A percentile compares a stretch with the other conserved stretches of the same genome.
phyloP scores from a whole-genome alignment of 2,329 filamentous ascomycete species.

The Epichloe sibirici region DNA sequence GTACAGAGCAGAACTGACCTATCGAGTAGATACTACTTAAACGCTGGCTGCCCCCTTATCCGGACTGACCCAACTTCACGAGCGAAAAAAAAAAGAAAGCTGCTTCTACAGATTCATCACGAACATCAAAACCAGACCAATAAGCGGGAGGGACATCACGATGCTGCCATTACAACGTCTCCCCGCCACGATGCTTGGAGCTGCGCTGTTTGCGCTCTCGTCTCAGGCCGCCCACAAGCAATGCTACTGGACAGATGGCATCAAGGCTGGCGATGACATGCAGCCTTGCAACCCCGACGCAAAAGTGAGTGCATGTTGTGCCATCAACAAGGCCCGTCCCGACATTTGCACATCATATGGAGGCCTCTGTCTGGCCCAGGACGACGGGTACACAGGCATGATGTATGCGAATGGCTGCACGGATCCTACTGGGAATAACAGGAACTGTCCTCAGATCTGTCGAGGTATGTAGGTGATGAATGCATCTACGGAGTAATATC shows the following conservation, averaged over 20 bases:
- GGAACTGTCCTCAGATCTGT: slow-evolving; percentile 11
- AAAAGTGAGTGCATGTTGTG: slow-evolving; percentile 12
- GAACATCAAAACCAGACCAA: no score
- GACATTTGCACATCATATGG: slow-evolving; percentile 13
- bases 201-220: background rate
- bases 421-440: slow-evolving; percentile 7
- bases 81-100: no score
- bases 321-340: slow-evolving; percentile 7
- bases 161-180: background rate
- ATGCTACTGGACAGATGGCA: background rate
- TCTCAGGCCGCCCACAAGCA: background rate
- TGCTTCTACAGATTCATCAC: no score
- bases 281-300: slow-evolving; percentile 10
- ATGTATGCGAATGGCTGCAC: slow-evolving; percentile 13
- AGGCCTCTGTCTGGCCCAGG: slow-evolving; percentile 10
- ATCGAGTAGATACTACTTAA: no score
- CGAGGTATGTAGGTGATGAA: slow-evolving; percentile 2
- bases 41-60: no score
- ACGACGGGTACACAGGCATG: slow-evolving; percentile 7
- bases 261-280: background rate
- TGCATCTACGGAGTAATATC: no score
- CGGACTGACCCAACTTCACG: no score
- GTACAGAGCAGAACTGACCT: no score
- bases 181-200: background rate
- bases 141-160: background rate